These are phyloP conservation scores for Thymus quinquecostatus DNA, from an alignment of 257 asterid species.

Conservation along the genomic window DNA sequence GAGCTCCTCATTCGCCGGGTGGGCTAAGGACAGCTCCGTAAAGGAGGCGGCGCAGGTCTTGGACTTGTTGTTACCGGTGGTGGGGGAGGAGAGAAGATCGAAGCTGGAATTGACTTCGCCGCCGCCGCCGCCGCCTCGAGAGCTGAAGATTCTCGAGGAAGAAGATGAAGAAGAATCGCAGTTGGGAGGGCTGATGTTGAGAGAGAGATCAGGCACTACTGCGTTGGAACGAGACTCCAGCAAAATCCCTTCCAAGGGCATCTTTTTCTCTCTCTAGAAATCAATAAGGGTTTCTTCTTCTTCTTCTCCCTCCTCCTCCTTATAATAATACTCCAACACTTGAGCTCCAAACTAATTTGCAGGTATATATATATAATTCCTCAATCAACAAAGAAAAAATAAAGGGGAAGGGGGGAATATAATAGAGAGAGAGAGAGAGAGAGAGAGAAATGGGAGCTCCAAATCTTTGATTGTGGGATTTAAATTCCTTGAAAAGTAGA, in stretches of 20 bases:
- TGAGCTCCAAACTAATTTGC: too few species aligned
- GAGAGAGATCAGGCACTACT: constrained; percentile 77
- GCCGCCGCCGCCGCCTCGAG: too few species aligned
- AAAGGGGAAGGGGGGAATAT: constrained; percentile 9
- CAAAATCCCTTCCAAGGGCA: constrained; percentile 77
- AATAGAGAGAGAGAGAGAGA: neutral
- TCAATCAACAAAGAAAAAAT: neutral
- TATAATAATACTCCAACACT: too few species aligned
- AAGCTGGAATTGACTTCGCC: too few species aligned
- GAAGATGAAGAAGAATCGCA: constrained; percentile 42
- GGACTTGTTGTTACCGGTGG: constrained; percentile 25
- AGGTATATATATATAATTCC: too few species aligned
- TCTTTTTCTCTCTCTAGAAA: constrained; percentile 37
- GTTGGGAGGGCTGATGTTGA: constrained; percentile 78
- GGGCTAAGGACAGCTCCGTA: constrained; percentile 78
- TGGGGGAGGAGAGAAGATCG: constrained; percentile 1
- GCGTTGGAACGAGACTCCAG: constrained; percentile 39
- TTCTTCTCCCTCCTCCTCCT: neutral
- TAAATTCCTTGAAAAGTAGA: constrained; percentile 36
- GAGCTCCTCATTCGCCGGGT: constrained; percentile 40
- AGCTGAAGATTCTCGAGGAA: constrained; percentile 30
- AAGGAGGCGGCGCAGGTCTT: constrained; percentile 30
- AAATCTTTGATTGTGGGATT: constrained; percentile 23
- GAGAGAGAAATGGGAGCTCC: neutral
- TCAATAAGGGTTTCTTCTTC: neutral